Conservation (phyloP, 352 stramenopile genomes). For the Phytophthora sansomeana region DNA sequence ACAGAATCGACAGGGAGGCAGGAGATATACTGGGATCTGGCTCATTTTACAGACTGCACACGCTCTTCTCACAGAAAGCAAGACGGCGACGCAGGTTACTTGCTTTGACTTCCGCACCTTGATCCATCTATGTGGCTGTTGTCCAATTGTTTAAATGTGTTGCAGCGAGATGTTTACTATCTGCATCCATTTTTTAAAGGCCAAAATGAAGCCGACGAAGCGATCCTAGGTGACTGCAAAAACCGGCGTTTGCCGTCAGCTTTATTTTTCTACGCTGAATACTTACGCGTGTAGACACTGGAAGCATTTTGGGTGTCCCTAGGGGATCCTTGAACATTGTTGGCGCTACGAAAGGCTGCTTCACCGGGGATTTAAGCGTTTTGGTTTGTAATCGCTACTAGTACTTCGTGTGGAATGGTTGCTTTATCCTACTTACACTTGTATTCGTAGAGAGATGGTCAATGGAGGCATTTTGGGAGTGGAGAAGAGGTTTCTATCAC, state of each 20-base stretch:
- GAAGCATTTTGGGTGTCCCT: conserved; percentile 74
- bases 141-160: background rate
- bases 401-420: background rate
- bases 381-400: conserved; percentile 35
- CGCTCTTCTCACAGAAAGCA: conserved; percentile 71
- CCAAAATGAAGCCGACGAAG: conserved; percentile 84
- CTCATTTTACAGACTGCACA: conserved; percentile 84
- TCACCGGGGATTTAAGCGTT: conserved; percentile 63
- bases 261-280: background rate
- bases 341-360: conserved; percentile 84
- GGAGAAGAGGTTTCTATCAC: conserved; percentile 82
- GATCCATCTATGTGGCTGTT: background rate
- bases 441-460: conserved; percentile 46
- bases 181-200: conserved; percentile 85
- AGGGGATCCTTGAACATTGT: conserved; percentile 82
- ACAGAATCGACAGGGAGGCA: conserved; percentile 70
- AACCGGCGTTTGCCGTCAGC: background rate
- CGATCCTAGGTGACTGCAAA: conserved; percentile 67
- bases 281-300: conserved; percentile 53
- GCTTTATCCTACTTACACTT: conserved; percentile 8
- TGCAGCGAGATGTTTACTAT: conserved; percentile 86
- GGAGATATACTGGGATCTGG: conserved; percentile 87
- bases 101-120: background rate
- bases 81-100: conserved; percentile 81
- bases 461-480: conserved; percentile 65